Conservation (phyloP, 192 early-diverging fungal species). For the Spizellomyces punctatus region DNA sequence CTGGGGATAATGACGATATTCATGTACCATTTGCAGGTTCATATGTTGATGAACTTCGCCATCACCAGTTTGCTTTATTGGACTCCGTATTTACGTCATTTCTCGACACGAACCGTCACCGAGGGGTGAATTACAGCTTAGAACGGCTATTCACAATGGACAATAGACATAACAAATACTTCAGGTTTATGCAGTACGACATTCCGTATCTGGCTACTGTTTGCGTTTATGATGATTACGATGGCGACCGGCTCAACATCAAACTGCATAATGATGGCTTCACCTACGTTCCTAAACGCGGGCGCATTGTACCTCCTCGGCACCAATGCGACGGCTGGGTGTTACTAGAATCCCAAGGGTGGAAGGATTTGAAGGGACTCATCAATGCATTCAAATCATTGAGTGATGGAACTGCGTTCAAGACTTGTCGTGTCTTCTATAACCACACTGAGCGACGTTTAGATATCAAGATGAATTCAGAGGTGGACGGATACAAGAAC, state of each 20-base stretch:
- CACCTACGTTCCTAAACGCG: neutral
- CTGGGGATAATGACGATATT: too few relatives aligned
- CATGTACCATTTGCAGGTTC: too few relatives aligned
- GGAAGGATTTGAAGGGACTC: too few relatives aligned
- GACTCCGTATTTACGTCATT: neutral
- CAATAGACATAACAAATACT: neutral
- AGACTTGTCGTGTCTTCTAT: too few relatives aligned
- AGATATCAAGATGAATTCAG: too few relatives aligned
- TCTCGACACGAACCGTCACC: neutral
- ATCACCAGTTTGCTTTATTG: constrained; percentile 8
- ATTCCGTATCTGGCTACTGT: neutral
- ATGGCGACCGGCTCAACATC: constrained; percentile 1
- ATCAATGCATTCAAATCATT: too few relatives aligned
- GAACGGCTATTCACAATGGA: neutral
- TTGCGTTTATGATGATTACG: neutral
- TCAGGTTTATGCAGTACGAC: too few relatives aligned
- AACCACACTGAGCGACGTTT: too few relatives aligned
- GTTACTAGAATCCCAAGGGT: too few relatives aligned
- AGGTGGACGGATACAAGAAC: too few relatives aligned
- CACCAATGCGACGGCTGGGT: neutral
- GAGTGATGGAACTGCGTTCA: too few relatives aligned
- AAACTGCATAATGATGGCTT: constrained; percentile 1
- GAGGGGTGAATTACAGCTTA: neutral
- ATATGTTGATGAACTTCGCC: too few relatives aligned
- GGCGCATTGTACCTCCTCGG: neutral